A percentile compares a stretch with the other conserved stretches of the same genome.
Conservation (phyloP, 2,329 filamentous ascomycete genomes). For the Clathrospora elynae region DNA sequence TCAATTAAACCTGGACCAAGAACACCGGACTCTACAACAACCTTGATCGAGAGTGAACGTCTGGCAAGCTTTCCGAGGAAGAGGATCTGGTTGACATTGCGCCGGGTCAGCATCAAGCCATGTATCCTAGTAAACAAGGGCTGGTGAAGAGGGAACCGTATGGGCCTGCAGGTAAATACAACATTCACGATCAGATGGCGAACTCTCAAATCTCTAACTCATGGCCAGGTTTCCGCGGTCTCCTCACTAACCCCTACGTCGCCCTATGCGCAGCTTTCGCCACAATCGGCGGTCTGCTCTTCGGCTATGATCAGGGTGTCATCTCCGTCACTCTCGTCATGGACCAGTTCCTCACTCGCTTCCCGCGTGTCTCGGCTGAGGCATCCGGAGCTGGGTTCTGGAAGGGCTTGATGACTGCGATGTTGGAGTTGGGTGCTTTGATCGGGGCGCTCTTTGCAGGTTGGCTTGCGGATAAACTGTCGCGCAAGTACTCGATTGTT, state of each 20-base stretch:
- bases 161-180: constrained; percentile 35
- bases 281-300: constrained; percentile 57
- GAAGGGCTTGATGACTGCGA: constrained; percentile 58
- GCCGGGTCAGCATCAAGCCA: constrained; percentile 26
- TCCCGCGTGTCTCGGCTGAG: constrained; percentile 51
- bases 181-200: not conserved
- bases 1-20: constrained; percentile 5
- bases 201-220: constrained; percentile 11
- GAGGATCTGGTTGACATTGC: constrained; percentile 25
- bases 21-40: constrained; percentile 2
- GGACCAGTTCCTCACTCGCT: constrained; percentile 57
- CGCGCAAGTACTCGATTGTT: constrained; percentile 58
- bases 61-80: constrained; percentile 7
- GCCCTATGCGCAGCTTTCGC: constrained; percentile 58
- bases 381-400: constrained; percentile 53
- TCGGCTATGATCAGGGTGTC: constrained; percentile 57
- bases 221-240: constrained; percentile 50
- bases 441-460: constrained; percentile 46
- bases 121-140: constrained; percentile 20
- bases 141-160: constrained; percentile 35
- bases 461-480: constrained; percentile 59
- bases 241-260: constrained; percentile 57
- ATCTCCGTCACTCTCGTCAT: constrained; percentile 57
- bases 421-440: constrained; percentile 61
- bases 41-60: not conserved